These are phyloP conservation scores for Salix exigua DNA, from an alignment of 345 rosid genomes.

Conservation along the genomic window DNA sequence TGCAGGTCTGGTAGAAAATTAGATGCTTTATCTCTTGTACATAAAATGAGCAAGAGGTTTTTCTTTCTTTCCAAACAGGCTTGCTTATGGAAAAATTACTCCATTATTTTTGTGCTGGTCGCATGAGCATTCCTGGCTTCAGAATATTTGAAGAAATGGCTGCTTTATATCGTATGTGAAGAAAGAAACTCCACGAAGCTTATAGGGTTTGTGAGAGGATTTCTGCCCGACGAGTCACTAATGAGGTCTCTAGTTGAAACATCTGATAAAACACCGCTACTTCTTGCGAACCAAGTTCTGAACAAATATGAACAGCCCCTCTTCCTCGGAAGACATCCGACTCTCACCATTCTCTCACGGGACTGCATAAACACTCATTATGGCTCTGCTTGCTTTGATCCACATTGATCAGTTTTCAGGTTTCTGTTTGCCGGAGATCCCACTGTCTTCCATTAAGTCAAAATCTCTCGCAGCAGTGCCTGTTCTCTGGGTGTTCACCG, in stretches of 20 bases:
- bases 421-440: neutral
- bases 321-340: neutral
- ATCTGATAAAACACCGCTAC: neutral
- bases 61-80: constrained; percentile 35
- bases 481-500: neutral
- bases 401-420: neutral
- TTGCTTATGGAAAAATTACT: constrained; percentile 45
- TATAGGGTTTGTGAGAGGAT: constrained; percentile 33
- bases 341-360: neutral
- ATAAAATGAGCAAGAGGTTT: constrained; percentile 50
- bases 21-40: constrained; percentile 46
- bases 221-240: constrained; percentile 17
- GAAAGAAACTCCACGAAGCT: constrained; percentile 47
- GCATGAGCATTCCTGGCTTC: constrained; percentile 44
- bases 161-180: constrained; percentile 37
- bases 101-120: constrained; percentile 39
- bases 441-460: neutral
- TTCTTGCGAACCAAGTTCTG: neutral
- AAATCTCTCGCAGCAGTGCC: neutral
- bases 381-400: neutral
- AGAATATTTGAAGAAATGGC: constrained; percentile 57
- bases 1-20: constrained; percentile 40
- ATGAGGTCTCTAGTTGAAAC: constrained; percentile 16
- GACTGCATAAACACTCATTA: neutral
- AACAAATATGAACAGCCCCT: neutral